Percentiles rank a stretch among this genome's conserved stretches.
Conservation (phyloP, 371 early-diverging fungal species). For the Phascolomyces articulosus region DNA sequence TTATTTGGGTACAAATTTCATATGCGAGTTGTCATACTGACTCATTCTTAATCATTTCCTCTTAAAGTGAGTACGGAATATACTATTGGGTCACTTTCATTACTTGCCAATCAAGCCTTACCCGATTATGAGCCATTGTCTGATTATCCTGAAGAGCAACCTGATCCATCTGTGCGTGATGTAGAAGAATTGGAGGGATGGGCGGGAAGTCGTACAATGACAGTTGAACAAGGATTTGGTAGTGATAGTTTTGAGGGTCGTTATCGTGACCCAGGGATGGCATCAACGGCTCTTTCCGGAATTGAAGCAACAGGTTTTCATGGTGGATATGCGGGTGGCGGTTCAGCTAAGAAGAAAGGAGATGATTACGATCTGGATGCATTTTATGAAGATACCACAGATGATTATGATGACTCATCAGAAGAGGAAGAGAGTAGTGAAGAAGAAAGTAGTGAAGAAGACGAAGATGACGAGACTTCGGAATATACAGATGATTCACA, state of each 20-base stretch:
- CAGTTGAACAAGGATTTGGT: slow-evolving; percentile 60
- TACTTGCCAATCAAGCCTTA: slow-evolving; percentile 71
- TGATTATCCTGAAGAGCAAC: slow-evolving; percentile 78
- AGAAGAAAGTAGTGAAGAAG: slow-evolving; percentile 15
- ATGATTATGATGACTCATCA: slow-evolving; percentile 36
- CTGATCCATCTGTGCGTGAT: slow-evolving; percentile 70
- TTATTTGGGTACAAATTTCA: no score
- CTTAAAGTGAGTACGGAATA: slow-evolving; percentile 68
- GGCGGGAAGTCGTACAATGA: slow-evolving; percentile 44
- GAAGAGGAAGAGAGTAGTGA: slow-evolving; percentile 35
- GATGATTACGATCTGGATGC: slow-evolving; percentile 65
- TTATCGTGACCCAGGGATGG: slow-evolving; percentile 30
- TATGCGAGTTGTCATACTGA: no score
- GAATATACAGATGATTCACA: slow-evolving; percentile 22
- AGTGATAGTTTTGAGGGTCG: slow-evolving; percentile 48
- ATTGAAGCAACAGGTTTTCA: slow-evolving; percentile 43
- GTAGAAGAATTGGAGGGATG: slow-evolving; percentile 50
- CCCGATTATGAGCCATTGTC: slow-evolving; percentile 83
- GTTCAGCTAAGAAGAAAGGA: slow-evolving; percentile 42
- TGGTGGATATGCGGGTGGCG: slow-evolving; percentile 28
- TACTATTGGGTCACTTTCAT: slow-evolving; percentile 83
- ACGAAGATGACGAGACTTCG: slow-evolving; percentile 22
- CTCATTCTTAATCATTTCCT: no score
- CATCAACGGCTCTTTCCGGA: slow-evolving; percentile 49
- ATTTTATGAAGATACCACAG: slow-evolving; percentile 53